These are phyloP conservation scores for Rosa lucieae DNA, from an alignment of 306 rosid species.

Conservation along the genomic window DNA sequence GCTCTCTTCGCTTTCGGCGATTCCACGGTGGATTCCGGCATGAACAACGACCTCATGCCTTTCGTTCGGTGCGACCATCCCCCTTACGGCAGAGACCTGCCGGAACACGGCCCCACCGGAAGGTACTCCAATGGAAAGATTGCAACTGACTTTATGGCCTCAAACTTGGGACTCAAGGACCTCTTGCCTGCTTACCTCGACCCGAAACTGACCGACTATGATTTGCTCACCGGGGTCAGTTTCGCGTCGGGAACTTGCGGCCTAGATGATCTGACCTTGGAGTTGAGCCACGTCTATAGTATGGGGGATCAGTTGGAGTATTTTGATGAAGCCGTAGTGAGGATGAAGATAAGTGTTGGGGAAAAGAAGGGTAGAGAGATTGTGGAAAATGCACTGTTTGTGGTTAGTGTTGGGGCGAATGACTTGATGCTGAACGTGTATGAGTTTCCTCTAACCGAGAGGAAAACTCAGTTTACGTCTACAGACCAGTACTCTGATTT, in stretches of 20 bases:
- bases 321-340: conserved; percentile 32
- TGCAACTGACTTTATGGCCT: conserved; percentile 33
- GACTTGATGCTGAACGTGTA: conserved; percentile 40
- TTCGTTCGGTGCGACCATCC: conserved; percentile 21
- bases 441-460: neutral
- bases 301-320: conserved; percentile 28
- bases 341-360: conserved; percentile 31
- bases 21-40: conserved; percentile 45
- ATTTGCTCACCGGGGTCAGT: conserved; percentile 45
- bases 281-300: neutral
- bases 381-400: conserved; percentile 37
- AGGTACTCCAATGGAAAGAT: conserved; percentile 47
- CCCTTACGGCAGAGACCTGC: conserved; percentile 47
- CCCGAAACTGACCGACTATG: conserved; percentile 7
- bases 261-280: conserved; percentile 22
- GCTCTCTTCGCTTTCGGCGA: conserved; percentile 49
- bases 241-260: conserved; percentile 47
- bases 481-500: conserved; percentile 29
- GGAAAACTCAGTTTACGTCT: conserved; percentile 5
- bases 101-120: conserved; percentile 21
- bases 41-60: conserved; percentile 31
- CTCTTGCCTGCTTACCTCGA: conserved; percentile 39
- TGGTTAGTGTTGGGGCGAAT: conserved; percentile 42
- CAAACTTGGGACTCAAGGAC: conserved; percentile 44
- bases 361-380: conserved; percentile 14